Evolutionary conservation across 2,329 filamentous ascomycete species (phyloP).

Genomic region (Venturia effusa): DNA sequence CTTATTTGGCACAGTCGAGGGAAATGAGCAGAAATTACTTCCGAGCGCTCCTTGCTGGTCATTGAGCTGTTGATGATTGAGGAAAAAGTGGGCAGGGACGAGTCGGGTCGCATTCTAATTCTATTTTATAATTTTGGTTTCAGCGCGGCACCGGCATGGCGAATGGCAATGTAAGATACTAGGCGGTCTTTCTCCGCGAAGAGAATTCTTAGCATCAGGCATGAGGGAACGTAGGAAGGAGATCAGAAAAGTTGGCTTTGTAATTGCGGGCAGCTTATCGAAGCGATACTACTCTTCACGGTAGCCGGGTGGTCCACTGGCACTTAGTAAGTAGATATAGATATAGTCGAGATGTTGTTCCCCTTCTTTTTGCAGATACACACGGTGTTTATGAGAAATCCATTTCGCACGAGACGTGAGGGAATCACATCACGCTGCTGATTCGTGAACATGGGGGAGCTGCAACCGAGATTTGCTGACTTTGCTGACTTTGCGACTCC

Average conservation of each 20-base stretch:
- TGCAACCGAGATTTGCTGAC: too few relatives aligned
- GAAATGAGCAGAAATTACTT: conserved; percentile 62
- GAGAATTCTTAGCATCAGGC: background rate
- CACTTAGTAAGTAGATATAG: background rate
- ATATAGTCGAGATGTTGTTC: background rate
- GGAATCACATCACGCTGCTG: too few relatives aligned
- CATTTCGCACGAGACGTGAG: too few relatives aligned
- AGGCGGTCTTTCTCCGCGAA: background rate
- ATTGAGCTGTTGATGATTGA: background rate
- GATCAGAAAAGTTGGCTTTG: background rate
- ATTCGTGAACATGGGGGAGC: too few relatives aligned
- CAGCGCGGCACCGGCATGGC: background rate
- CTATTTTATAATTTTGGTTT: background rate
- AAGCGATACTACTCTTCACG: background rate
- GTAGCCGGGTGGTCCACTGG: background rate
- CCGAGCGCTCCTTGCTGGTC: conserved; percentile 46
- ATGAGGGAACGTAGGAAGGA: background rate
- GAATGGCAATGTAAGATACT: conserved; percentile 3
- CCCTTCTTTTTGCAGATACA: background rate
- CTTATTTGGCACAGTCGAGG: conserved; percentile 57
- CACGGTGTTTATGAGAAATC: background rate
- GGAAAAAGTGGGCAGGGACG: background rate
- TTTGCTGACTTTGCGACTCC: too few relatives aligned
- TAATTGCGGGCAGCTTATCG: background rate
- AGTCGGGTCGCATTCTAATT: background rate